phyloP scores from a whole-genome alignment of 2,329 filamentous ascomycete genomes.

The Claviceps humidiphila region DNA sequence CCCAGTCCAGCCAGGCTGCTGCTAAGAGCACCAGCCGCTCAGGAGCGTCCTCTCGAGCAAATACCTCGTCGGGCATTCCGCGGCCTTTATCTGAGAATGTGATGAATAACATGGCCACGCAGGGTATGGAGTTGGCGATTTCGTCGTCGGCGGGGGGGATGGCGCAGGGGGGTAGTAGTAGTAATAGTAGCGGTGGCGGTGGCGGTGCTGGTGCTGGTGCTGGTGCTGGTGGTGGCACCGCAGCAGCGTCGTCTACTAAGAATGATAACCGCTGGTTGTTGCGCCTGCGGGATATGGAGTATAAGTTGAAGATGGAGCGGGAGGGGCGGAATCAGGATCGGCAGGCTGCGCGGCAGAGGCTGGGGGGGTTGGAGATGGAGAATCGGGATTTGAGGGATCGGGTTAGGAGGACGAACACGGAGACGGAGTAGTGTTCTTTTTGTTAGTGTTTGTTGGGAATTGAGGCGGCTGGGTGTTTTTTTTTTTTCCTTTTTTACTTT shows the following conservation, averaged over 20 bases:
- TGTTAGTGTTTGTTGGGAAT: background rate
- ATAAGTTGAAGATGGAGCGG: conserved; percentile 76
- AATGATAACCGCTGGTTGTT: conserved; percentile 72
- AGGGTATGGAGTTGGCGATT: conserved; percentile 16
- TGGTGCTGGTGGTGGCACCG: background rate
- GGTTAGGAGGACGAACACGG: conserved; percentile 30
- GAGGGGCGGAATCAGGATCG: conserved; percentile 78
- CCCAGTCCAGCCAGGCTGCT: conserved; percentile 12
- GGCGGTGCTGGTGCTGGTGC: too few species aligned
- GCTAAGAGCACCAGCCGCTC: conserved; percentile 15
- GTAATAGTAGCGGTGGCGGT: too few species aligned
- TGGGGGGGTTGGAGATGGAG: conserved; percentile 63
- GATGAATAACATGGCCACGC: background rate
- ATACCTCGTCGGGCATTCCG: conserved; percentile 16
- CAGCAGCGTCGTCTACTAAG: conserved; percentile 9
- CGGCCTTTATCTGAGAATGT: conserved; percentile 12
- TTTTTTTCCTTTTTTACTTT: background rate
- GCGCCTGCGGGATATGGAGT: conserved; percentile 74
- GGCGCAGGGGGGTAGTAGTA: background rate
- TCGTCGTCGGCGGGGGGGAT: background rate
- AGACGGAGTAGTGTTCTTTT: conserved; percentile 3
- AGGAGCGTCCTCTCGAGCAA: conserved; percentile 17
- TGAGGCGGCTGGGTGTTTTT: background rate
- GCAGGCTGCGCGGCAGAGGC: conserved; percentile 63
- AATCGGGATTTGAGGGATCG: conserved; percentile 56